A percentile compares a stretch with the other conserved stretches of the same genome.
phyloP scores from a whole-genome alignment of 2,329 filamentous ascomycete species.

The Nemania abortiva region DNA sequence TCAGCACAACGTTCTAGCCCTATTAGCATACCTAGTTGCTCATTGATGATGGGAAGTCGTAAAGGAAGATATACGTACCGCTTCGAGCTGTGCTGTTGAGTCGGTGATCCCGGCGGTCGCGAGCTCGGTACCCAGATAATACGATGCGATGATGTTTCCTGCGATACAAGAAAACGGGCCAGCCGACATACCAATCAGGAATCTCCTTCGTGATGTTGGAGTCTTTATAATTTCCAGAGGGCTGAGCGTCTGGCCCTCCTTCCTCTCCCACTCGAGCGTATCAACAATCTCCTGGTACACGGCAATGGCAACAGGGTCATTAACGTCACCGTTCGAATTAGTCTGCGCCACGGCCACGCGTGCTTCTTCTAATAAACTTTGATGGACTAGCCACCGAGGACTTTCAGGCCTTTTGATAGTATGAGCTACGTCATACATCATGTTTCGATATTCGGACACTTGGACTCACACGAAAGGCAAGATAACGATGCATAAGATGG shows the following conservation, averaged over 20 bases:
- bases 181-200: slow-evolving; percentile 55
- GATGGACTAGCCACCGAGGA: slow-evolving; percentile 58
- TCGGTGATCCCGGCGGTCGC: slow-evolving; percentile 57
- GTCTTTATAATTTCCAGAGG: slow-evolving; percentile 55
- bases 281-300: slow-evolving; percentile 60
- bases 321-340: slow-evolving; percentile 56
- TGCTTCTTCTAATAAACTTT: slow-evolving; percentile 57
- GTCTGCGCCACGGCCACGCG: slow-evolving; percentile 55
- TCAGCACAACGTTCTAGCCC: slow-evolving; percentile 62
- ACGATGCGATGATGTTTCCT: slow-evolving; percentile 57
- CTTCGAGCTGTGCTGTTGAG: slow-evolving; percentile 54
- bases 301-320: slow-evolving; percentile 53
- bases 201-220: slow-evolving; percentile 53
- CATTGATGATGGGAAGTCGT: neutral
- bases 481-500: slow-evolving; percentile 56
- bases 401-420: slow-evolving; percentile 54
- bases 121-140: slow-evolving; percentile 55
- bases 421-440: neutral
- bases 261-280: slow-evolving; percentile 60
- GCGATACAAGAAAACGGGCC: slow-evolving; percentile 53
- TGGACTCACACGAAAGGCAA: slow-evolving; percentile 55
- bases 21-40: slow-evolving; percentile 5
- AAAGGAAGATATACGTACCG: slow-evolving; percentile 40
- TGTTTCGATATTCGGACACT: neutral
- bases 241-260: slow-evolving; percentile 54